These are phyloP conservation scores for Macrolepiota albuminosa DNA, from an alignment of 768 basidiomycete species.

Conservation along the genomic window DNA sequence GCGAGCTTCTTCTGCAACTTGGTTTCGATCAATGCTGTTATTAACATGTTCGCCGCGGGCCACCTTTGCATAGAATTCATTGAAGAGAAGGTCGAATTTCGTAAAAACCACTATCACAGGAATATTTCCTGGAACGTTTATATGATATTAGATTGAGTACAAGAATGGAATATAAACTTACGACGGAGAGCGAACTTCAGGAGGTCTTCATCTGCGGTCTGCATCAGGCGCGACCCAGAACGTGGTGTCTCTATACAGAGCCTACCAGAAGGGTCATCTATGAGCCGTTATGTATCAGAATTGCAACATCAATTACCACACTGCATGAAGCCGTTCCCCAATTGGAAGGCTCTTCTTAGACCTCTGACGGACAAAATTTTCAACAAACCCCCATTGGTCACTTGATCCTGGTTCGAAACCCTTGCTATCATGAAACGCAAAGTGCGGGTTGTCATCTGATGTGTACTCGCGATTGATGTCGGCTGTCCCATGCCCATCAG, in stretches of 20 bases:
- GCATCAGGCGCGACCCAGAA: slow-evolving; percentile 1
- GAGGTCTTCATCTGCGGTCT: neutral
- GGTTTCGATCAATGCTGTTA: neutral
- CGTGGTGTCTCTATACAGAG: slow-evolving; percentile 1
- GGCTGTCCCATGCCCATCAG: neutral
- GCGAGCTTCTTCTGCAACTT: neutral
- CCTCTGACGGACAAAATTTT: neutral
- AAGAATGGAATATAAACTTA: neutral
- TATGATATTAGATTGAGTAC: neutral
- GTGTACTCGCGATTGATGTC: neutral
- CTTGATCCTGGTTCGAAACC: neutral
- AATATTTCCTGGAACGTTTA: neutral
- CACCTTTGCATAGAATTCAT: neutral
- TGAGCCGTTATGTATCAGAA: neutral
- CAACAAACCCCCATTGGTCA: neutral
- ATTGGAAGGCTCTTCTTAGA: neutral
- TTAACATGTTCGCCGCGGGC: neutral
- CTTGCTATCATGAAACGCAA: neutral
- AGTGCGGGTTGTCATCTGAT: neutral
- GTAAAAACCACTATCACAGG: slow-evolving; percentile 3
- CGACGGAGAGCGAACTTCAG: neutral
- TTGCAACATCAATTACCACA: neutral
- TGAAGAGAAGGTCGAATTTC: neutral
- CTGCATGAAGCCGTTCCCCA: neutral
- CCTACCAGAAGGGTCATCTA: neutral